Evolutionary conservation across 148 eudicot species (phyloP), one percentile per base, ranked within the genome.

Genomic region (Fallopia convolvulus): DNA sequence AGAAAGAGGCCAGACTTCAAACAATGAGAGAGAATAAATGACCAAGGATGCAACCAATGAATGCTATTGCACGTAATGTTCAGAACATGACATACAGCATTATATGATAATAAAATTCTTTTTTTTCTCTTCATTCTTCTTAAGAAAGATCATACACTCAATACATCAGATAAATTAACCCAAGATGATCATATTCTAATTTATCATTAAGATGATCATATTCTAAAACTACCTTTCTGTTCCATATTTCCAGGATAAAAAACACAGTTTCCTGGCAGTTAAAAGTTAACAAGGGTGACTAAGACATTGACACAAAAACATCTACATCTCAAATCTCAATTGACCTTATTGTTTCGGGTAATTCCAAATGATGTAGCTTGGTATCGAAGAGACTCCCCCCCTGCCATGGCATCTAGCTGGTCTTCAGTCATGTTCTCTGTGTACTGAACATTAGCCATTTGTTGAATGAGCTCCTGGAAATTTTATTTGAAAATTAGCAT

Each of bases 351-450:
- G 74, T 95, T 95, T 80, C 94, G 83, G 81, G 90, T 86, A 21
- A 91, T 77, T 65, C 99, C 99, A 89, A 86, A 95, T 48, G 99
- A 91, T 8, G 94, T 95, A 70, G 99, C 98, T 80, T 92, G 94
- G 83, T 91, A 88, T 55, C 99, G 90, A 48, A 95, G 91, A 47
- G 93, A 90, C 63, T 95, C 99, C 77, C 99, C 96, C 78, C 97
- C 99, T 66, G 99, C 97, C 99, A 95, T 95, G 49, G 98, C 87
- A 85, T 95, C 99, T 77, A 95, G 77, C 83, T 95, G 99, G 39
- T 95, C 99, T 80, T 93, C 99, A 2, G 99, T 95, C 97, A 95
- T 92, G 85, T 95, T 95, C 78, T 95, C 99, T 1, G 97, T 91
- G 83, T 93, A 95, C 46, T 93, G 99, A 72, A 95, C 97, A 82